A percentile compares a stretch with the other conserved stretches of the same genome.
Evolutionary conservation across 2,329 filamentous ascomycete genomes (phyloP).

Genomic region (Penicillium sp.): DNA sequence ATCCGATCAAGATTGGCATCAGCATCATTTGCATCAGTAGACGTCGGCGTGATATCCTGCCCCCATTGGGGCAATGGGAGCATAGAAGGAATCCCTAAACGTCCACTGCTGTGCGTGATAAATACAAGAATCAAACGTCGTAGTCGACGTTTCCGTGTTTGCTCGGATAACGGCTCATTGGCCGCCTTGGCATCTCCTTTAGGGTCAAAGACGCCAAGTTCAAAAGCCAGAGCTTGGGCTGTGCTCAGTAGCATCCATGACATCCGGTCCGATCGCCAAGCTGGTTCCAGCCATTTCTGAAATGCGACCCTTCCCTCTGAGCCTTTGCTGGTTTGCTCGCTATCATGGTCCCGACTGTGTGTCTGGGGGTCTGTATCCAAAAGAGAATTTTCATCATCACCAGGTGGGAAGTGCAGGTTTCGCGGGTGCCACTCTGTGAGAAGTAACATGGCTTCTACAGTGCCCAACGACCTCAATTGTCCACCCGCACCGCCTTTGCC

Average conservation of each 20-base stretch:
- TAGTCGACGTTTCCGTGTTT: conserved; percentile 77
- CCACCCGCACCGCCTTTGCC: conserved; percentile 59
- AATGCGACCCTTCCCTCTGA: conserved; percentile 76
- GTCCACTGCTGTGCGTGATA: conserved; percentile 86
- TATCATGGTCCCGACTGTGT: conserved; percentile 51
- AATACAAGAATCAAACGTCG: conserved; percentile 87
- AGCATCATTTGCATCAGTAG: conserved; percentile 28
- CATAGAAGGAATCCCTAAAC: conserved; percentile 91
- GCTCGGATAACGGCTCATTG: conserved; percentile 54
- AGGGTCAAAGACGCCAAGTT: conserved; percentile 92
- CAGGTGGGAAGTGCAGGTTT: conserved; percentile 84
- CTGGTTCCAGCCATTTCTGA: conserved; percentile 94
- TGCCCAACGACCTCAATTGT: conserved; percentile 83
- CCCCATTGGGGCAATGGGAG: conserved; percentile 59
- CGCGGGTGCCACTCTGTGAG: conserved; percentile 97
- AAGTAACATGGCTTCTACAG: conserved; percentile 89
- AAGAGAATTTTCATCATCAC: conserved; percentile 63
- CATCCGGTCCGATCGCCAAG: conserved; percentile 92
- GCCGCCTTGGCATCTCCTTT: conserved; percentile 68
- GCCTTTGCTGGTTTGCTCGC: conserved; percentile 42
- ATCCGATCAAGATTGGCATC: conserved; percentile 54
- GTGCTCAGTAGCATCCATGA: conserved; percentile 97
- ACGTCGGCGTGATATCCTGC: conserved; percentile 36
- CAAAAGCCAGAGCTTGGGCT: conserved; percentile 83
- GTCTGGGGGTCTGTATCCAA: conserved; percentile 68